Evolutionary conservation across 2,329 filamentous ascomycete genomes (phyloP), one percentile per base, ranked within the genome.

Genomic region (Epichloe baconii): DNA sequence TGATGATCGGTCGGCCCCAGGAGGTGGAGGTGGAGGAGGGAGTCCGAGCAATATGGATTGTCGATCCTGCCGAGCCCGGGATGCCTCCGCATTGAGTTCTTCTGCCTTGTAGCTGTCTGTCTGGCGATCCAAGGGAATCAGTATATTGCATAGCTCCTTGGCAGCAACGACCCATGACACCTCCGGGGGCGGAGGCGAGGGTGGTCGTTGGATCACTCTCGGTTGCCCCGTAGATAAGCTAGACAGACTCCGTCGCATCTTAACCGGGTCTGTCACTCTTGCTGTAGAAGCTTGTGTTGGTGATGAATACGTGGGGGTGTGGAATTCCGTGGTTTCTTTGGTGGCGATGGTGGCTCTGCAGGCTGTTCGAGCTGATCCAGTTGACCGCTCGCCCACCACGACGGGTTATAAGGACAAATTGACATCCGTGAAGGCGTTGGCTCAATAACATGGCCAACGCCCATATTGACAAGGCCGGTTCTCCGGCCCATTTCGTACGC

Each of bases 231-330:
- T 62, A 31, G 59, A 60, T 44, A 79, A 67, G 10, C 75, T 76
- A 3, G 83, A 85, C 31, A 82, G 66, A 55, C 75, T 85, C 31
- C 83, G 76, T 42, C 80, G 77, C 55, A 86, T 71, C 54, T 80
- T 85, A 8, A 81, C 71, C 2, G 83, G 78, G 44, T 85, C 78
- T 1, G 86, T 75, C 11, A 88, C 82, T 66, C 88, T 95, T 23
- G 88, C 88, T 1, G 82, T 81, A 42, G 88, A 97, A 0, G 91
- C 86, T 55, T 91, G 86, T 0, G 91, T 97, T 0, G 90, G 88
- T 2, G 89, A 88, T 2, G 82, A 88, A 66, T 90, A 96, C 2
- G 86, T 90, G 86, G 83, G 83, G 75, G 65, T 21, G 77, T 77
- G 14, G 75, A 72, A 53, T 70, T 71, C 31, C 80, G 79, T 14